Percentiles rank a stretch among this genome's conserved stretches.
Evolutionary conservation across 1,284 basidiomycete genomes (phyloP).

Genomic region (Butyriboletus appendiculatus): DNA sequence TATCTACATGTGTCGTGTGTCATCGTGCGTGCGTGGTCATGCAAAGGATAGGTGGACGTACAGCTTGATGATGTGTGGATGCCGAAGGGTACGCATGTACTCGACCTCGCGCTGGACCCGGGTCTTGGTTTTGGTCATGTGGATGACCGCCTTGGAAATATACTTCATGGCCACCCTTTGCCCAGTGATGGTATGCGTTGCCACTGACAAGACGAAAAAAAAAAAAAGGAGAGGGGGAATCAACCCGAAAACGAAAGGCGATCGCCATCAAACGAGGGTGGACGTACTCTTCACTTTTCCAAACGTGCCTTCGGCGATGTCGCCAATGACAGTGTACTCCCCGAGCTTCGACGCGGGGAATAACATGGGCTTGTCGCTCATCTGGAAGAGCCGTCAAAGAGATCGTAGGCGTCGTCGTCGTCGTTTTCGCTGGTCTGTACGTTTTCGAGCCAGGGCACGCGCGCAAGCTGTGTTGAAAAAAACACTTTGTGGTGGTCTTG

Average conservation of each 20-base stretch:
- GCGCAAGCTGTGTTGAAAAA: constrained; percentile 16
- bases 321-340: constrained; percentile 73
- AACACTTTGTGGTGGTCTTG: constrained; percentile 19
- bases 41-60: constrained; percentile 41
- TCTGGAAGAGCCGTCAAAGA: constrained; percentile 15
- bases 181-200: constrained; percentile 91
- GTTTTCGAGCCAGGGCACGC: background rate
- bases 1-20: constrained; percentile 57
- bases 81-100: constrained; percentile 88
- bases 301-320: constrained; percentile 91
- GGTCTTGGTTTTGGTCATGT: constrained; percentile 87
- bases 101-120: constrained; percentile 95
- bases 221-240: constrained; percentile 6
- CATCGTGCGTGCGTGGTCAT: constrained; percentile 1
- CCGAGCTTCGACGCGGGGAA: constrained; percentile 69
- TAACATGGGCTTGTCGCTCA: constrained; percentile 23
- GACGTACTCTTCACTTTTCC: constrained; percentile 96
- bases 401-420: constrained; percentile 7
- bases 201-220: constrained; percentile 58
- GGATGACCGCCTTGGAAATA: constrained; percentile 93
- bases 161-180: constrained; percentile 98
- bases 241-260: constrained; percentile 14
- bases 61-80: constrained; percentile 97
- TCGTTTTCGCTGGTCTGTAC: background rate
- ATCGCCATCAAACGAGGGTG: constrained; percentile 8